Percentiles rank a stretch among this genome's conserved stretches.
These are phyloP conservation scores for Claviceps sp. DNA, from an alignment of 2,329 filamentous ascomycete genomes.

Conservation along the genomic window DNA sequence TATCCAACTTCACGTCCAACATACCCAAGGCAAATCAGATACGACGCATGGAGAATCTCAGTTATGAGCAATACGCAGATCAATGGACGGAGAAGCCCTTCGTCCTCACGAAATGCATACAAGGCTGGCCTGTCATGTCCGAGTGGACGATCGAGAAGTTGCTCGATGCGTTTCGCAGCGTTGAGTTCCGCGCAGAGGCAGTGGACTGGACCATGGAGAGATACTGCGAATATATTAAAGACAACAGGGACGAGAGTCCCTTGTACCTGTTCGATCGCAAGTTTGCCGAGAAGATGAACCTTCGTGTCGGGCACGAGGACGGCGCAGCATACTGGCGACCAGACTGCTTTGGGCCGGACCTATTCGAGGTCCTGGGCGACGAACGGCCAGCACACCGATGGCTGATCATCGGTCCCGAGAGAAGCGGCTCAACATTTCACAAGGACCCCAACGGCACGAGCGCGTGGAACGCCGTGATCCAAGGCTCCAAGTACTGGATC, in stretches of 20 bases:
- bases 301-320: conserved; percentile 44
- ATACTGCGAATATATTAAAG: conserved; percentile 70
- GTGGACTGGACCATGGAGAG: conserved; percentile 82
- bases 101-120: conserved; percentile 71
- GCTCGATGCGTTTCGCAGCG: conserved; percentile 46
- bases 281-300: conserved; percentile 75
- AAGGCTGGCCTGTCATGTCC: conserved; percentile 63
- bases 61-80: conserved; percentile 58
- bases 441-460: conserved; percentile 63
- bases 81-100: conserved; percentile 74
- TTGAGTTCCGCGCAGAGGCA: conserved; percentile 76
- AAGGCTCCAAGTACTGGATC: conserved; percentile 93
- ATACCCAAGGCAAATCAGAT: conserved; percentile 70
- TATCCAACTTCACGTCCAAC: conserved; percentile 51
- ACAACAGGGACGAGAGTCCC: conserved; percentile 73
- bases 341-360: conserved; percentile 71
- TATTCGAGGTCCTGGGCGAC: conserved; percentile 65
- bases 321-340: conserved; percentile 61
- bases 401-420: conserved; percentile 79
- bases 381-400: conserved; percentile 80
- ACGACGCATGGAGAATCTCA: conserved; percentile 51
- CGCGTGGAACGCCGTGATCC: conserved; percentile 89
- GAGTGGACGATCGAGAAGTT: conserved; percentile 63
- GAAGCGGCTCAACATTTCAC: conserved; percentile 89
- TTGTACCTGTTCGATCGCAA: conserved; percentile 82